phyloP scores from a whole-genome alignment of 805 yeast genomes.

The Metschnikowia lachancei region DNA sequence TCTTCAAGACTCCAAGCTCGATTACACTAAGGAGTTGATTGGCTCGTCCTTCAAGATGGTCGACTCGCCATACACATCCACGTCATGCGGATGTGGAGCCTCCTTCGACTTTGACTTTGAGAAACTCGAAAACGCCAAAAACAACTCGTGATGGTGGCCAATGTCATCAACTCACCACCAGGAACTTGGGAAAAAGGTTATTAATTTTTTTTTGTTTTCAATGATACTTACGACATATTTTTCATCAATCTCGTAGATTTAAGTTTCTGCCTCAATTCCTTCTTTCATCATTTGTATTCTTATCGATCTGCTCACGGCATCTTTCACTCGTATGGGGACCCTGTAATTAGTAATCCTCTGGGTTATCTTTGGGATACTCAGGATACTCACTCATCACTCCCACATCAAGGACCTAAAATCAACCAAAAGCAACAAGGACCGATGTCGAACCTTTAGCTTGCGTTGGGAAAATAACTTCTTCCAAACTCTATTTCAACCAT shows the following conservation, averaged over 20 bases:
- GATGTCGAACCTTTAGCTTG: neutral
- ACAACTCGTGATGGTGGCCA: neutral
- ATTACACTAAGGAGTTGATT: constrained; percentile 86
- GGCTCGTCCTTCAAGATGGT: constrained; percentile 92
- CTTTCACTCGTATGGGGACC: neutral
- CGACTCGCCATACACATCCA: constrained; percentile 81
- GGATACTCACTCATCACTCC: neutral
- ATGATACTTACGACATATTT: constrained; percentile 11
- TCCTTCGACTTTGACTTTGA: constrained; percentile 48
- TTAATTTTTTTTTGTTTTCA: neutral
- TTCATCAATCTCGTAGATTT: constrained; percentile 6
- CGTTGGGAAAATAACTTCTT: neutral
- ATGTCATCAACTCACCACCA: too few relatives aligned
- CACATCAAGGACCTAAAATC: too few relatives aligned
- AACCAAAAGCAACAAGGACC: too few relatives aligned
- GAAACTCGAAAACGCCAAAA: constrained; percentile 31
- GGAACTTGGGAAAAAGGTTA: too few relatives aligned
- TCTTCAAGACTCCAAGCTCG: constrained; percentile 79
- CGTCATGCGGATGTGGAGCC: constrained; percentile 47
- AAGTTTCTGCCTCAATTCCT: neutral
- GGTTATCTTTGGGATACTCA: neutral
- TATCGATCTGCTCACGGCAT: neutral
- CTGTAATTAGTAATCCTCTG: too few relatives aligned
- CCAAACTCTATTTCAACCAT: neutral
- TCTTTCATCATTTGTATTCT: constrained; percentile 1